These are phyloP conservation scores for Aspergillus felis DNA, from an alignment of 2,329 filamentous ascomycete species.

Conservation along the genomic window DNA sequence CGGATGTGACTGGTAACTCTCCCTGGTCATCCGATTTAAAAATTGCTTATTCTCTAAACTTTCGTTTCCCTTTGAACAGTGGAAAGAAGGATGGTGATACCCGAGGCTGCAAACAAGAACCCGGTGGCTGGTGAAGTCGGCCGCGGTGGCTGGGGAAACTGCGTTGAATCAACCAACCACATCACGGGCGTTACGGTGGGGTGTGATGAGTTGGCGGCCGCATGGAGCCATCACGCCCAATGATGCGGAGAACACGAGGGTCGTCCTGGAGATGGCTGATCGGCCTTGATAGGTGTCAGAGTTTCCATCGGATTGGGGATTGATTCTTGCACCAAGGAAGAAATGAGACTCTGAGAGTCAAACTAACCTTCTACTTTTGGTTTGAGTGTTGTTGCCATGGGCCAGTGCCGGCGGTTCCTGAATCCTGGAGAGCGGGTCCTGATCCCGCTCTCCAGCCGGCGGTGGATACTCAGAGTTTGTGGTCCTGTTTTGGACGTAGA, in stretches of 20 bases:
- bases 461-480: background rate
- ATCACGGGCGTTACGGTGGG: conserved; percentile 2
- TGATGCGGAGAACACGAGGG: conserved; percentile 3
- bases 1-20: background rate
- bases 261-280: conserved; percentile 3
- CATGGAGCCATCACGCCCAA: conserved; percentile 2
- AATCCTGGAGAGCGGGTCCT: background rate
- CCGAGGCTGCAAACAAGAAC: background rate
- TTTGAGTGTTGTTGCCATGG: background rate
- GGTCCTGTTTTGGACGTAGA: background rate
- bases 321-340: background rate
- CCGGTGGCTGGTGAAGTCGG: conserved; percentile 2
- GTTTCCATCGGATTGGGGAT: too few relatives aligned
- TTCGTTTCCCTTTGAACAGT: background rate
- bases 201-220: conserved; percentile 20
- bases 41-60: background rate
- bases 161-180: background rate
- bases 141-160: conserved; percentile 3
- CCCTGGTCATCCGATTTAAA: background rate
- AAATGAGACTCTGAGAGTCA: background rate
- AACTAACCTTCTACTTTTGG: background rate
- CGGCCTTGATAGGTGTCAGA: background rate
- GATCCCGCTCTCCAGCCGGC: background rate
- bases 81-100: background rate
- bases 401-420: background rate